Percentiles rank a stretch among this genome's conserved stretches.
These are phyloP conservation scores for Septoria petroselini DNA, from an alignment of 2,329 filamentous ascomycete species.

Conservation along the genomic window DNA sequence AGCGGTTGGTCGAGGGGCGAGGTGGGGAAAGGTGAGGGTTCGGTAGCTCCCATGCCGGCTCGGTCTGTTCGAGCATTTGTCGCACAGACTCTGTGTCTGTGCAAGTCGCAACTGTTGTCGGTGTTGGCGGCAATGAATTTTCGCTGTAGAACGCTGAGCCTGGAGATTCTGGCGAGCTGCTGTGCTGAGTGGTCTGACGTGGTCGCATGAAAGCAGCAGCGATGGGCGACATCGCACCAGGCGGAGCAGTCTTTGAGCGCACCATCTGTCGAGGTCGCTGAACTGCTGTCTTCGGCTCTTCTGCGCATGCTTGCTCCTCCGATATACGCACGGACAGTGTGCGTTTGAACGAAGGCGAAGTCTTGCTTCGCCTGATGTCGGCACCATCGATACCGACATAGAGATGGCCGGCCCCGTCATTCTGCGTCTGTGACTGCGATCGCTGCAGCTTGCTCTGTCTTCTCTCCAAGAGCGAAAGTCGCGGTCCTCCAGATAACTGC, in stretches of 20 bases:
- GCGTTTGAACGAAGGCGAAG: constrained; percentile 22
- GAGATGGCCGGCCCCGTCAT: not conserved
- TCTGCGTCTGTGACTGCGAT: constrained; percentile 20
- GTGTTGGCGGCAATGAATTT: constrained; percentile 32
- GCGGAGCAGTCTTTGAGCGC: constrained; percentile 33
- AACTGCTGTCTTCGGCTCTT: constrained; percentile 19
- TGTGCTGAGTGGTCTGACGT: constrained; percentile 14
- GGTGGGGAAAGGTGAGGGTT: not conserved
- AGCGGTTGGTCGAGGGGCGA: constrained; percentile 2
- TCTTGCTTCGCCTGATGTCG: constrained; percentile 17
- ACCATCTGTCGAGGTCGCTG: constrained; percentile 25
- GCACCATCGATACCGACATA: constrained; percentile 1
- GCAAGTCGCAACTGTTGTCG: constrained; percentile 28
- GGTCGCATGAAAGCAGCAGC: constrained; percentile 21
- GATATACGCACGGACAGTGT: constrained; percentile 23
- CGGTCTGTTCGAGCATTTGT: constrained; percentile 15
- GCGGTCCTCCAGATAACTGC: constrained; percentile 54
- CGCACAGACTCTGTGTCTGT: constrained; percentile 26
- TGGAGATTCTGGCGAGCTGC: constrained; percentile 25
- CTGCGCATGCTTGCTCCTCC: constrained; percentile 1
- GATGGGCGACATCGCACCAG: constrained; percentile 19
- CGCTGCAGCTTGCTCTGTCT: constrained; percentile 31
- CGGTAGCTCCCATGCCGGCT: constrained; percentile 23
- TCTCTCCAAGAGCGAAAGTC: constrained; percentile 34
- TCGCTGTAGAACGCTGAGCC: constrained; percentile 30